Conservation (phyloP, 2,329 filamentous ascomycete species). For the Apiospora saccharicola region DNA sequence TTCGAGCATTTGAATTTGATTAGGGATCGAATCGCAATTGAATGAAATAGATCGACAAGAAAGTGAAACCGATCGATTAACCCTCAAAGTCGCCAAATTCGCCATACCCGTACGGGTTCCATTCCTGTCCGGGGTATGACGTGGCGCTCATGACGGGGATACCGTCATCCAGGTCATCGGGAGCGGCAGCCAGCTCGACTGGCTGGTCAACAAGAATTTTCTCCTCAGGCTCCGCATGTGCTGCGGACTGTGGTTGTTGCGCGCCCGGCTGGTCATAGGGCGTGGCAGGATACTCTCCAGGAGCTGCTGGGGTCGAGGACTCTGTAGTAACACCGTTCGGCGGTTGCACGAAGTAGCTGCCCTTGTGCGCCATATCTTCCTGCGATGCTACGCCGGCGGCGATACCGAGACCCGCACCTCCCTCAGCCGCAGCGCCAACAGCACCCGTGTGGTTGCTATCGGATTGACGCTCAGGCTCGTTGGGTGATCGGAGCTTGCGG, state of each 20-base stretch:
- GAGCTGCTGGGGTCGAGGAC: background rate
- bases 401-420: conserved; percentile 22
- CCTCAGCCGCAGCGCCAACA: conserved; percentile 26
- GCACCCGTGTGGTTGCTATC: background rate
- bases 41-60: background rate
- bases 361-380: conserved; percentile 21
- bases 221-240: conserved; percentile 42
- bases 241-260: conserved; percentile 13
- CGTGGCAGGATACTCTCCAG: background rate
- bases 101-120: conserved; percentile 52
- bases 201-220: conserved; percentile 45
- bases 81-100: conserved; percentile 42
- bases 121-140: conserved; percentile 65
- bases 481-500: conserved; percentile 25
- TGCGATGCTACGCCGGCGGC: conserved; percentile 24
- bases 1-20: background rate
- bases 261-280: background rate
- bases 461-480: background rate
- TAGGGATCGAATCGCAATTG: background rate
- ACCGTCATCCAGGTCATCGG: conserved; percentile 47
- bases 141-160: conserved; percentile 60
- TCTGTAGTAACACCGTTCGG: conserved; percentile 24
- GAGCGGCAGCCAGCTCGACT: conserved; percentile 41
- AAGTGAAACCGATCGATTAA: background rate
- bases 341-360: conserved; percentile 26